Percentiles rank a stretch among this genome's conserved stretches.
Conservation (phyloP, 805 yeast genomes). For the Hanseniaspora guilliermondii region DNA sequence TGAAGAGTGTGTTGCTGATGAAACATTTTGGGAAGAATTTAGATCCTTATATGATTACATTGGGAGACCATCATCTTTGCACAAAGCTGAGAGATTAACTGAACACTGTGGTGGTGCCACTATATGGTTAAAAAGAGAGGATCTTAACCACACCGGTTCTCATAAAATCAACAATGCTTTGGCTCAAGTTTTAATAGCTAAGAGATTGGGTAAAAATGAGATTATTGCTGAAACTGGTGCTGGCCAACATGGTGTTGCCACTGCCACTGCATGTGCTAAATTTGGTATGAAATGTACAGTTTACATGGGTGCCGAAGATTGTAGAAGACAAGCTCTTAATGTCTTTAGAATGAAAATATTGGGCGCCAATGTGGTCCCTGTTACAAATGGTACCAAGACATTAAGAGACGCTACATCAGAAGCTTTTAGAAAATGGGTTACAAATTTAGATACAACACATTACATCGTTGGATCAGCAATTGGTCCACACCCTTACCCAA, state of each 20-base stretch:
- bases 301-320: slow-evolving; percentile 99
- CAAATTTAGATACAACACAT: slow-evolving; percentile 74
- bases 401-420: slow-evolving; percentile 96
- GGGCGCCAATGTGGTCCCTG: slow-evolving; percentile 92
- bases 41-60: slow-evolving; percentile 73
- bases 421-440: slow-evolving; percentile 92
- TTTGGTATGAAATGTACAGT: slow-evolving; percentile 90
- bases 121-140: slow-evolving; percentile 97
- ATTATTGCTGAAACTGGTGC: slow-evolving; percentile 88
- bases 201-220: slow-evolving; percentile 61
- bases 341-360: slow-evolving; percentile 94
- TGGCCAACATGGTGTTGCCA: slow-evolving; percentile 88
- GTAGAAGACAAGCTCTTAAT: slow-evolving; percentile 92
- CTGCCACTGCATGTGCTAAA: slow-evolving; percentile 85
- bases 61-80: slow-evolving; percentile 92
- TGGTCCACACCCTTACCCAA: slow-evolving; percentile 99
- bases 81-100: slow-evolving; percentile 78
- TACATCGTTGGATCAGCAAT: slow-evolving; percentile 96
- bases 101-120: slow-evolving; percentile 89
- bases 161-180: slow-evolving; percentile 77
- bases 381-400: slow-evolving; percentile 88
- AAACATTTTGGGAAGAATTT: slow-evolving; percentile 87
- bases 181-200: slow-evolving; percentile 71
- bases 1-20: slow-evolving; percentile 79
- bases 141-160: slow-evolving; percentile 78